Conservation (phyloP, 225 moss, liverwort and hornwort species). For the Climacium dendroides region DNA sequence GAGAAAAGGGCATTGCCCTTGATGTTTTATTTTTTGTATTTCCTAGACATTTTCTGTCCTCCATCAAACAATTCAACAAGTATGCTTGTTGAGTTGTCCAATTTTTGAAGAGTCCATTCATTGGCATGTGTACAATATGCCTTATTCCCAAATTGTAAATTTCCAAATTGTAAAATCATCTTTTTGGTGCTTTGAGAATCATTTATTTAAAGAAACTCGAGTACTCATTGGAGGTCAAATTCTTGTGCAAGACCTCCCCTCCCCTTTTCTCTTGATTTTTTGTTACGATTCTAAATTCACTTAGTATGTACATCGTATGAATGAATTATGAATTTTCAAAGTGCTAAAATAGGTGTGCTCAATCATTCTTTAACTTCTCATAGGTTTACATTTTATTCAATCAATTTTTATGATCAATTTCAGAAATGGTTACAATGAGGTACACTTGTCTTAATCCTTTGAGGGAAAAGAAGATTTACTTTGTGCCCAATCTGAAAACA, state of each 20-base stretch:
- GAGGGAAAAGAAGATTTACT: not conserved
- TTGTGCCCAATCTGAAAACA: not conserved
- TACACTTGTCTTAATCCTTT: no score
- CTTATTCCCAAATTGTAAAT: no score
- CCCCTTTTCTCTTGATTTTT: no score
- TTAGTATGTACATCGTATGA: fast-evolving
- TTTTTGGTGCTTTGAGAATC: no score
- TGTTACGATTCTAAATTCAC: no score
- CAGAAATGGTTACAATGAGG: not conserved
- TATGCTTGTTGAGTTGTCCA: fast-evolving
- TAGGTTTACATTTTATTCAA: not conserved
- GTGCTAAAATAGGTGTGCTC: not conserved
- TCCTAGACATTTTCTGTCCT: not conserved
- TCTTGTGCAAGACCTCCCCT: no score
- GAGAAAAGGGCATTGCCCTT: not conserved
- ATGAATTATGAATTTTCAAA: not conserved
- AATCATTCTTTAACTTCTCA: not conserved
- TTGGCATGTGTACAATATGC: no score
- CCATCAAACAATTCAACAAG: not conserved
- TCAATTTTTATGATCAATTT: not conserved
- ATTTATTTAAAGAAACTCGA: no score
- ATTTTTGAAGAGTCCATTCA: not conserved
- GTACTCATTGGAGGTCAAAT: no score
- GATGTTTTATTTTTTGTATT: not conserved
- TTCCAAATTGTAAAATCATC: no score